Evolutionary conservation across 164 flowering plant species (phyloP), one percentile per base, ranked within the genome.

Genomic region (Piper longum): DNA sequence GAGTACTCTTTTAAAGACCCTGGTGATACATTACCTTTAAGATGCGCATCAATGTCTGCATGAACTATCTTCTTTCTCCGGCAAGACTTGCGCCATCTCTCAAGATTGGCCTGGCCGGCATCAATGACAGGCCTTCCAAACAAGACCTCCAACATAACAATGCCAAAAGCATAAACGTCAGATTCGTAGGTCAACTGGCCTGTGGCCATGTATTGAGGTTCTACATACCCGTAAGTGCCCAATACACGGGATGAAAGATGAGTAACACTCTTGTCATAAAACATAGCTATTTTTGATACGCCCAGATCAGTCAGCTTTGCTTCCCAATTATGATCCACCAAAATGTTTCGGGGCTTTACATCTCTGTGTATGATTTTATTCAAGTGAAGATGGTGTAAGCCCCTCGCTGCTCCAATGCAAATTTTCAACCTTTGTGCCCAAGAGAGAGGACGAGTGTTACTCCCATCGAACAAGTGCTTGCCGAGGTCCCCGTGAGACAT

Each of bases 121-220:
- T 76, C 69, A 2, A 81, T 66, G 0, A 77, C 82, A 5, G 79
- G 80, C 65, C 81, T 76, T 52, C 74, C 84, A 69, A 80, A 79
- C 61, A 83, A 57, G 7, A 75, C 82, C 54, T 80, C 86, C 26
- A 63, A 45, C 19, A 63, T 40, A 19, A 63, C 56, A 18, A 63
- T 41, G 41, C 65, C 65, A 48, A 63, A 63, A 4, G 57, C n/a
- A 41, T 63, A 63, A 13, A 63, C 65, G 18, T 63, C 65, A 45
- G 65, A 63, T 51, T 63, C 40, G 41, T 55, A 56, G 4, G 66
- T 54, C 44, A 64, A 41, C 13, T 64, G 66, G 40, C 54, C 58
- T 16, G 58, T 54, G 18, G 19, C 19, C 7, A 64, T 40, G 41
- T 64, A 64, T 14, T 64, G 58, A 8, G 66, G 66, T 16, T 64